phyloP scores from a whole-genome alignment of 2,329 filamentous ascomycete genomes.

The Alternaria angustiovoidea region DNA sequence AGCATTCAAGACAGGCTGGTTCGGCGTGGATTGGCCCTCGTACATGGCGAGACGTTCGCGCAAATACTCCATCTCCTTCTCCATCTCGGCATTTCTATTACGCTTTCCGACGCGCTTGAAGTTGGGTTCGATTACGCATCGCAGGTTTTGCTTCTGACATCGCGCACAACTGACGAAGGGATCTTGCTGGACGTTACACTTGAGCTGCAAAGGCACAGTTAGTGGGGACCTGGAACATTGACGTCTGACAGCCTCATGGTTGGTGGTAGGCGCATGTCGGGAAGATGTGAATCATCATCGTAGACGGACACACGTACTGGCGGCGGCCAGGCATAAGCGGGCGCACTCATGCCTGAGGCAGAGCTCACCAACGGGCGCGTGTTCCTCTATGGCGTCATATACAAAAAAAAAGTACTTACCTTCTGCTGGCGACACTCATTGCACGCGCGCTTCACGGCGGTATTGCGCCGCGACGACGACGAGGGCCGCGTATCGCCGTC shows the following conservation, averaged over 20 bases:
- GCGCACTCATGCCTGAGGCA: not conserved
- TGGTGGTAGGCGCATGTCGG: not conserved
- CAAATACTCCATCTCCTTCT: slow-evolving; percentile 74
- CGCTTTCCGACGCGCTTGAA: slow-evolving; percentile 86
- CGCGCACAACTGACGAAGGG: slow-evolving; percentile 80
- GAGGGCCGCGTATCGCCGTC: slow-evolving; percentile 35
- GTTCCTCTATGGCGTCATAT: not conserved
- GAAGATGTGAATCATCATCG: not conserved
- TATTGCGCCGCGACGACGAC: slow-evolving; percentile 42
- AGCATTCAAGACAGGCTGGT: slow-evolving; percentile 38
- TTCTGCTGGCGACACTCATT: slow-evolving; percentile 89
- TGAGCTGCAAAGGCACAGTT: slow-evolving; percentile 63
- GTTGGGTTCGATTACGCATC: slow-evolving; percentile 87
- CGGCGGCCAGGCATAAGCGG: not conserved
- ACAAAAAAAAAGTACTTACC: slow-evolving; percentile 57
- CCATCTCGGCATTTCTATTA: slow-evolving; percentile 85
- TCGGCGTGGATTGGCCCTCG: slow-evolving; percentile 59
- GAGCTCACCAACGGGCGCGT: not conserved
- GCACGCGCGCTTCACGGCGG: slow-evolving; percentile 73
- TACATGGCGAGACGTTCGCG: slow-evolving; percentile 67
- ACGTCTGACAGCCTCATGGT: slow-evolving; percentile 1
- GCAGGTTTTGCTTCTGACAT: slow-evolving; percentile 79
- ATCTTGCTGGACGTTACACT: slow-evolving; percentile 84
- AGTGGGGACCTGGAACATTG: slow-evolving; percentile 17
- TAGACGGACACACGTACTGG: not conserved